Conservation (phyloP, 257 asterid genomes). For the Nicotiana tomentosiformis region DNA sequence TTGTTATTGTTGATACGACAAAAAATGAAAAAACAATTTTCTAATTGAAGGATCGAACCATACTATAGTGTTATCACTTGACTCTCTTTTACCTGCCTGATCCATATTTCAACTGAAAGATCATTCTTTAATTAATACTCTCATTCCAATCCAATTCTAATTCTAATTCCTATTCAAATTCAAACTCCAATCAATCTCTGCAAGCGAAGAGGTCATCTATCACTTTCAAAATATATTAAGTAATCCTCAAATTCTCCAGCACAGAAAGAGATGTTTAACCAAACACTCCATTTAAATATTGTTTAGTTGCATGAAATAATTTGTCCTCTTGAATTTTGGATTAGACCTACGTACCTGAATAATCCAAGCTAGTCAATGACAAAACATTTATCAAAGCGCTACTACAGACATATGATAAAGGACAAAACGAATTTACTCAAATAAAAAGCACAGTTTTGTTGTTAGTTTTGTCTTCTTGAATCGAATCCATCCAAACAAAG, state of each 20-base stretch:
- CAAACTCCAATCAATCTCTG: slow-evolving; percentile 15
- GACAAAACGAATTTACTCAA: background rate
- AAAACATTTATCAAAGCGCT: background rate
- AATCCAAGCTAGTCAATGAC: slow-evolving; percentile 19
- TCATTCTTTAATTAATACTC: background rate
- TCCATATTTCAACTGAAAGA: background rate
- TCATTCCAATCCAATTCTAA: background rate
- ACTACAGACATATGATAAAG: background rate
- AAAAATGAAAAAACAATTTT: background rate
- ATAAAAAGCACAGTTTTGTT: background rate
- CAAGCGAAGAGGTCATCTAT: slow-evolving; percentile 21
- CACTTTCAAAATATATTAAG: slow-evolving; percentile 6
- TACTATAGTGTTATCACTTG: background rate
- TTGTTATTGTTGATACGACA: background rate
- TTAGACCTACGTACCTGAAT: background rate
- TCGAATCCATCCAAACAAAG: background rate
- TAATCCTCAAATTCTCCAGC: background rate
- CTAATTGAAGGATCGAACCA: background rate
- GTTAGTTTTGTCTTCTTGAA: background rate
- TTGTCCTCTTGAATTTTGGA: background rate
- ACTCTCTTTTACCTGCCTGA: background rate
- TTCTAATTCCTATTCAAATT: background rate
- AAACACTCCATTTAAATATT: slow-evolving; percentile 17
- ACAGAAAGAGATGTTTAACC: slow-evolving; percentile 31
- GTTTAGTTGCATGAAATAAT: background rate